Evolutionary conservation across 2,329 filamentous ascomycete genomes (phyloP), one percentile per base, ranked within the genome.

Genomic region (Sporothrix globosa): DNA sequence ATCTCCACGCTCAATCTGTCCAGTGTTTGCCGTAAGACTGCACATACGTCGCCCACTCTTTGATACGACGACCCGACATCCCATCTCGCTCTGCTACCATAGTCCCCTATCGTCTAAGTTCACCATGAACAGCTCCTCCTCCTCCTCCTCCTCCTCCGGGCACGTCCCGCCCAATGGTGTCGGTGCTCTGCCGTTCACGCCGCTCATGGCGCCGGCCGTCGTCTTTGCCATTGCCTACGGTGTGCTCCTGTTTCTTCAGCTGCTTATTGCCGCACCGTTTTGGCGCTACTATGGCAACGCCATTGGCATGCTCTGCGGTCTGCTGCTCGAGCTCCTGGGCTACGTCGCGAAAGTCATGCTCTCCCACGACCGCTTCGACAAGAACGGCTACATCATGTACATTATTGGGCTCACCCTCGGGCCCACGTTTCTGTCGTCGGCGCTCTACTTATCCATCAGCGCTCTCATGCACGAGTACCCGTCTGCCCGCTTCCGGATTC

Each of bases 301-400:
- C 2, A 73, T 75, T 39, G 74, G 72, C 21, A 74, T 75, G 74
- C 13, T 74, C 7, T 69, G 73, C 13, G 73, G 74, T 1, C 48
- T 74, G 5, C 41, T 74, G 17, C 46, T 75, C 44, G 74, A 74
- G 66, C 56, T 75, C 6, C 70, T 75, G 0, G 74, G 73, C 17
- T 75, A 74, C 63, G 27, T 72, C 21, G 74, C 71, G 46, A 74
- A 75, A 44, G 72, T 73, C 10, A 71, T 72, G 58, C 71, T 74
- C 3, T 65, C 73, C 1, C 67, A 69, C 30, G 69, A 71, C 56
- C 68, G 71, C 4, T 53, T 27, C 41, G 71, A 74, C 71, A 75
- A 74, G 61, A 71, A 73, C 30, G 73, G 46, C 9, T 74, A 74
- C 67, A 75, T 75, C 39, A 73, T 75, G 72, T 74, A 74, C 56